These are phyloP conservation scores for Monosporascus sp. DNA, from an alignment of 2,329 filamentous ascomycete species.

Conservation along the genomic window DNA sequence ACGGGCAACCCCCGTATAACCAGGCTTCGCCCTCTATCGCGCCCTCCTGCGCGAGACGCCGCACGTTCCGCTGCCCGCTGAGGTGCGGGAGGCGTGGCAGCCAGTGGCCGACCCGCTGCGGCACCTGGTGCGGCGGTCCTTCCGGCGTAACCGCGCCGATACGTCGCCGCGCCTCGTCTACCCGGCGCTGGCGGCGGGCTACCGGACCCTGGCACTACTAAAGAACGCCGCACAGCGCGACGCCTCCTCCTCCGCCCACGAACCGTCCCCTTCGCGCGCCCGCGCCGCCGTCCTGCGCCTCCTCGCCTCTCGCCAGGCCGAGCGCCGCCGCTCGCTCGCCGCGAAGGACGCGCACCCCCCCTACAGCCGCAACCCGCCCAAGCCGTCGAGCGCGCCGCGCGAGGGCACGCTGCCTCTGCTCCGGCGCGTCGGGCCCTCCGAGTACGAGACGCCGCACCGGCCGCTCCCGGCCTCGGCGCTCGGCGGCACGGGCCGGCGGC, in stretches of 20 bases:
- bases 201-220: constrained; percentile 32
- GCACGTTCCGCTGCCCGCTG: constrained; percentile 46
- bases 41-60: constrained; percentile 58
- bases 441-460: constrained; percentile 42
- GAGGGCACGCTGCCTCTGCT: constrained; percentile 25
- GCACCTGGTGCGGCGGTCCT: constrained; percentile 56
- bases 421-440: constrained; percentile 24
- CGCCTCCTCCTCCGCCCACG: background rate
- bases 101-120: constrained; percentile 40
- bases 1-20: background rate
- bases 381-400: constrained; percentile 12
- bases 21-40: constrained; percentile 67
- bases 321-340: constrained; percentile 20
- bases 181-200: constrained; percentile 61
- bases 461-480: constrained; percentile 47
- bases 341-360: constrained; percentile 11
- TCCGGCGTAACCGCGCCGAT: constrained; percentile 54
- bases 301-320: constrained; percentile 33
- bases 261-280: constrained; percentile 28
- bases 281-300: constrained; percentile 36
- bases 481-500: constrained; percentile 40
- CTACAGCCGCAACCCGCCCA: constrained; percentile 10
- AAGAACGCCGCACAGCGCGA: constrained; percentile 5
- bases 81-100: constrained; percentile 30
- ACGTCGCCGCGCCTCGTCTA: constrained; percentile 56